phyloP scores from a whole-genome alignment of 768 basidiomycete species.

The Strobilomyces echinocephalus region DNA sequence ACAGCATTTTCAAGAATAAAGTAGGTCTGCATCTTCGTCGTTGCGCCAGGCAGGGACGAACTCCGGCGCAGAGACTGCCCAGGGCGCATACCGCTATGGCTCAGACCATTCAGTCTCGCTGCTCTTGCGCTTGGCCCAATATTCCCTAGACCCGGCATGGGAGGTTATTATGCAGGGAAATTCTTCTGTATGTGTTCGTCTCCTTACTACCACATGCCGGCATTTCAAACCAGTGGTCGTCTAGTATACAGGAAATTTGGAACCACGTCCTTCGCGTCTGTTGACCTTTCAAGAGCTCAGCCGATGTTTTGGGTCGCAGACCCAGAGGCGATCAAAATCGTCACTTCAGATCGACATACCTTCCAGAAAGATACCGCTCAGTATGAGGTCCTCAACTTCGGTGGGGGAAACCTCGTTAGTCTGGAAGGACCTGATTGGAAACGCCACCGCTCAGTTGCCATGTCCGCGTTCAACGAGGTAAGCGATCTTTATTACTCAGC shows the following conservation, averaged over 20 bases:
- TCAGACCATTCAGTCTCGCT: conserved; percentile 31
- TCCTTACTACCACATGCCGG: no score
- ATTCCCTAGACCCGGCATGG: conserved; percentile 34
- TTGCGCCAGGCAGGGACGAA: neutral
- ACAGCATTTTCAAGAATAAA: conserved; percentile 16
- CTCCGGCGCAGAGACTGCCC: conserved; percentile 14
- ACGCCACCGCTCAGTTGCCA: conserved; percentile 40
- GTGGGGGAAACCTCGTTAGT: conserved; percentile 43
- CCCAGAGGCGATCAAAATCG: conserved; percentile 36
- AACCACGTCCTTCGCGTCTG: conserved; percentile 36
- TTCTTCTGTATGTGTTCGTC: conserved; percentile 32
- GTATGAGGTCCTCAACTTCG: conserved; percentile 42
- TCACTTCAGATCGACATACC: conserved; percentile 30
- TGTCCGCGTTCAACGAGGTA: conserved; percentile 49
- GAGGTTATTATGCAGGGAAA: conserved; percentile 32
- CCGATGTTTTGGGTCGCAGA: conserved; percentile 42
- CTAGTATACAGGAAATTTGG: conserved; percentile 38
- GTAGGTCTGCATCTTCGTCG: neutral
- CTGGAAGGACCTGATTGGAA: conserved; percentile 45
- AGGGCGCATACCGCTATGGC: conserved; percentile 20
- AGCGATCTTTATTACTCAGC: neutral
- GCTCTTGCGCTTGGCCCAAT: conserved; percentile 25
- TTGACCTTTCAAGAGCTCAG: conserved; percentile 28
- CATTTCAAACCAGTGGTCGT: neutral
- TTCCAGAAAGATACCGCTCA: conserved; percentile 39